These are phyloP conservation scores for Botrytis paeoniae DNA, from an alignment of 2,329 filamentous ascomycete species.

Conservation along the genomic window DNA sequence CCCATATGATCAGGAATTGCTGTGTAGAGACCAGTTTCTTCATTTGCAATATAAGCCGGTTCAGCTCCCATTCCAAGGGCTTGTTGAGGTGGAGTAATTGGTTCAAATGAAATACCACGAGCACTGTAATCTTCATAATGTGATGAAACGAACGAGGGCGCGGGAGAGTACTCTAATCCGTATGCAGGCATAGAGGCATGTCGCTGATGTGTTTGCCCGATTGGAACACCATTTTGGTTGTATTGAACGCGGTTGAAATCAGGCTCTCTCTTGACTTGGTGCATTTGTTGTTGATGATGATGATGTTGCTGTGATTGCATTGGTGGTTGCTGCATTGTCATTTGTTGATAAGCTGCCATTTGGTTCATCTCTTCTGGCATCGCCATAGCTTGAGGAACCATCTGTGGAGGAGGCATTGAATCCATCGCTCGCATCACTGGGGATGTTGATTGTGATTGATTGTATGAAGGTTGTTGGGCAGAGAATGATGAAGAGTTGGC, in stretches of 20 bases:
- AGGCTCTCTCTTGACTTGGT: conserved; percentile 82
- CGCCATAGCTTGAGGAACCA: conserved; percentile 62
- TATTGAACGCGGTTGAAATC: conserved; percentile 82
- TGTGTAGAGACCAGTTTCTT: conserved; percentile 94
- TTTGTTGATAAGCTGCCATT: conserved; percentile 65
- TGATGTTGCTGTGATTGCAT: conserved; percentile 52
- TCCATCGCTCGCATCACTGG: conserved; percentile 89
- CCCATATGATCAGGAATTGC: conserved; percentile 83
- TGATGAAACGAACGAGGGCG: conserved; percentile 96
- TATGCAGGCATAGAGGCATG: conserved; percentile 99
- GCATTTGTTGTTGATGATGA: conserved; percentile 65
- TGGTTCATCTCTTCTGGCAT: conserved; percentile 61
- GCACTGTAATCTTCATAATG: conserved; percentile 98
- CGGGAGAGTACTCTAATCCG: conserved; percentile 91
- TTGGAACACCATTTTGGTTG: conserved; percentile 85
- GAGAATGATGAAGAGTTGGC: conserved; percentile 97
- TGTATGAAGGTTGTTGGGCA: conserved; percentile 61
- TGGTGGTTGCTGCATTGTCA: conserved; percentile 60
- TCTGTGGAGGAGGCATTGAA: conserved; percentile 87
- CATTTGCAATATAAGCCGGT: conserved; percentile 95
- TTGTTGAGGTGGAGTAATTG: conserved; percentile 92
- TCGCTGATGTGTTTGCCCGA: conserved; percentile 80
- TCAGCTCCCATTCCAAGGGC: conserved; percentile 76
- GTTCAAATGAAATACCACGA: conserved; percentile 92
- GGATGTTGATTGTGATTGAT: conserved; percentile 68